Conservation (phyloP, 441 rosid genomes). For the Codiaeum variegatum region DNA sequence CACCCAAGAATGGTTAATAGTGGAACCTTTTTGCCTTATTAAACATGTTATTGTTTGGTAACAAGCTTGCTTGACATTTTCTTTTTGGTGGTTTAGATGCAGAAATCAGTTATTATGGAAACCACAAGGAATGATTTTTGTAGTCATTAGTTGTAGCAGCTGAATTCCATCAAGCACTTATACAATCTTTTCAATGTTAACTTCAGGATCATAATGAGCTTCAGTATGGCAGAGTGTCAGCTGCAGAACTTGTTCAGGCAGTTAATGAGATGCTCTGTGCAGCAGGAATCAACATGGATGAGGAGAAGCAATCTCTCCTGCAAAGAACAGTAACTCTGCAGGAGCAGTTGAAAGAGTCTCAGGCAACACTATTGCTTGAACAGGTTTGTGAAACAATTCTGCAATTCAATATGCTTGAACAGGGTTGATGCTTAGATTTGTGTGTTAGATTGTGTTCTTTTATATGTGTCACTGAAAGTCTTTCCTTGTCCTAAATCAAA, state of each 20-base stretch:
- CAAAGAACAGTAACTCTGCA: slow-evolving; percentile 68
- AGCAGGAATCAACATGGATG: slow-evolving; percentile 81
- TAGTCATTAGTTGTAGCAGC: background rate
- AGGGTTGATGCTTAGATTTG: slow-evolving; percentile 41
- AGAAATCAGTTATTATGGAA: background rate
- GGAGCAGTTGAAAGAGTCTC: slow-evolving; percentile 79
- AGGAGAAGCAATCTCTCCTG: slow-evolving; percentile 77
- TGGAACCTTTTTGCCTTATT: background rate
- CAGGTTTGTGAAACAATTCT: slow-evolving; percentile 52
- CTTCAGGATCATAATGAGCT: slow-evolving; percentile 54
- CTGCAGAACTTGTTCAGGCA: slow-evolving; percentile 83
- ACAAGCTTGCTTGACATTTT: background rate
- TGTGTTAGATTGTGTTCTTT: background rate
- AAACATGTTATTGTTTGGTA: background rate
- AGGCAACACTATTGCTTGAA: slow-evolving; percentile 71
- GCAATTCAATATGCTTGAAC: slow-evolving; percentile 47
- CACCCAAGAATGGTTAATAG: background rate
- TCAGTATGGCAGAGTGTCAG: slow-evolving; percentile 74
- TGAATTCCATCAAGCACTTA: background rate
- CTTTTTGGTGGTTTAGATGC: background rate
- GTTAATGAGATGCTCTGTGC: slow-evolving; percentile 95
- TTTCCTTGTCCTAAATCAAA: background rate
- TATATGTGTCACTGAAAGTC: background rate
- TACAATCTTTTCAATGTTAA: background rate
- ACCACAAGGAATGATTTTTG: background rate